Evolutionary conservation across 31 red algal genomes (phyloP).

Genomic region (Endocladia muricata): DNA sequence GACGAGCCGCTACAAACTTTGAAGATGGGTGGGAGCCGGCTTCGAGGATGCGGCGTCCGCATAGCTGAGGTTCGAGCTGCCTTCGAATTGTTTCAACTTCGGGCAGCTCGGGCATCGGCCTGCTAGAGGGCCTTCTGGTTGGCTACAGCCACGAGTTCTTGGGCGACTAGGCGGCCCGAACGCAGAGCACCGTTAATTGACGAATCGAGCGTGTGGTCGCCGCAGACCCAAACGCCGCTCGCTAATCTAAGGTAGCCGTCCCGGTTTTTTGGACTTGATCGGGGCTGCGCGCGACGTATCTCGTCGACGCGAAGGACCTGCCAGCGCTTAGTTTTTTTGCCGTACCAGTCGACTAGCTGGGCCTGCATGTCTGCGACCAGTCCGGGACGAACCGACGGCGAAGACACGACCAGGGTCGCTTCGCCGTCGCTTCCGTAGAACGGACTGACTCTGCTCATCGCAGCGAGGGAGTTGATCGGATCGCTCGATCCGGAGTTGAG

Average conservation of each 20-base stretch:
- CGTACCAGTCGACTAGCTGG: conserved; percentile 56
- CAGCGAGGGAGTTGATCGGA: conserved; percentile 79
- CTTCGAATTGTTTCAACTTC: too few relatives aligned
- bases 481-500: conserved; percentile 58
- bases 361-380: conserved; percentile 57
- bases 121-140: too few relatives aligned
- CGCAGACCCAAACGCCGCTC: conserved; percentile 69
- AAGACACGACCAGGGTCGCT: conserved; percentile 28
- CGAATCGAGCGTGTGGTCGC: conserved; percentile 44
- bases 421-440: conserved; percentile 68
- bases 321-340: conserved; percentile 45
- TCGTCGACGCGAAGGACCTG: conserved; percentile 42
- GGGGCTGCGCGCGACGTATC: too few relatives aligned
- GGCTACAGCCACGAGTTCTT: too few relatives aligned
- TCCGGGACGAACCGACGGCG: conserved; percentile 49
- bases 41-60: too few relatives aligned
- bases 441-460: conserved; percentile 54
- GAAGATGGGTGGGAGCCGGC: too few relatives aligned
- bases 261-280: too few relatives aligned
- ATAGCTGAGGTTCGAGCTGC: too few relatives aligned
- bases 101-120: too few relatives aligned
- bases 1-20: background rate
- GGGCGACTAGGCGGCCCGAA: conserved; percentile 50
- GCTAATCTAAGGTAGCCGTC: too few relatives aligned
- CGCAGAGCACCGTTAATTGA: conserved; percentile 56